These are phyloP conservation scores for Paramecium primaurelia DNA, from an alignment of 73 alveolate species.

Conservation along the genomic window DNA sequence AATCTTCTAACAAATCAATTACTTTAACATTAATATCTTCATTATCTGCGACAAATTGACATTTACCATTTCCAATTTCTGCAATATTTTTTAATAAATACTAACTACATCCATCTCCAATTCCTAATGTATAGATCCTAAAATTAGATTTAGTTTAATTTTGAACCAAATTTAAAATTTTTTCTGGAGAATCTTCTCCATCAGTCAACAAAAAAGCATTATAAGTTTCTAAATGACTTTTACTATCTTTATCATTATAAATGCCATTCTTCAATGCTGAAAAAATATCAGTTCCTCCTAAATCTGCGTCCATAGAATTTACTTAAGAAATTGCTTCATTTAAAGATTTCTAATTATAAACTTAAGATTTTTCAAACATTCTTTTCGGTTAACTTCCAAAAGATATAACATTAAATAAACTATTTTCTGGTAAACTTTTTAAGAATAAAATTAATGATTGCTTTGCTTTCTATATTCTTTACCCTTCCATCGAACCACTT, in stretches of 20 bases:
- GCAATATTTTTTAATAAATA: slow-evolving; percentile 62
- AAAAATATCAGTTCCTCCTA: slow-evolving; percentile 94
- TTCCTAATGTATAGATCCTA: slow-evolving; percentile 67
- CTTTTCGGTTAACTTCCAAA: slow-evolving; percentile 60
- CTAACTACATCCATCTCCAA: slow-evolving; percentile 65
- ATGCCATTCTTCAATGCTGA: slow-evolving; percentile 65
- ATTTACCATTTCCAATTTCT: slow-evolving; percentile 70
- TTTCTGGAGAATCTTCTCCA: slow-evolving; percentile 86
- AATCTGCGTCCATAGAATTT: slow-evolving; percentile 50
- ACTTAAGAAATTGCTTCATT: slow-evolving; percentile 48
- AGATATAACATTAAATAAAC: slow-evolving; percentile 73
- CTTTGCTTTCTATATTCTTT: slow-evolving; percentile 67
- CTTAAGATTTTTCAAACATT: slow-evolving; percentile 57
- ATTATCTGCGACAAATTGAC: slow-evolving; percentile 47
- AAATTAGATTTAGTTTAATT: slow-evolving; percentile 45
- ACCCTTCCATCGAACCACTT: slow-evolving; percentile 86
- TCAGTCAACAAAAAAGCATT: slow-evolving; percentile 91
- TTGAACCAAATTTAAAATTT: slow-evolving; percentile 66
- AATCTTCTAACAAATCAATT: slow-evolving; percentile 58
- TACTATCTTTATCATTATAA: not conserved
- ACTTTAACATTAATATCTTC: slow-evolving; percentile 61
- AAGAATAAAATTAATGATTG: slow-evolving; percentile 76
- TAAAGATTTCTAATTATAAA: slow-evolving; percentile 66
- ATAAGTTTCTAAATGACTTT: not conserved
- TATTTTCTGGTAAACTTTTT: slow-evolving; percentile 71